Evolutionary conservation across 805 yeast genomes (phyloP).

Genomic region (Spathaspora arborariae): DNA sequence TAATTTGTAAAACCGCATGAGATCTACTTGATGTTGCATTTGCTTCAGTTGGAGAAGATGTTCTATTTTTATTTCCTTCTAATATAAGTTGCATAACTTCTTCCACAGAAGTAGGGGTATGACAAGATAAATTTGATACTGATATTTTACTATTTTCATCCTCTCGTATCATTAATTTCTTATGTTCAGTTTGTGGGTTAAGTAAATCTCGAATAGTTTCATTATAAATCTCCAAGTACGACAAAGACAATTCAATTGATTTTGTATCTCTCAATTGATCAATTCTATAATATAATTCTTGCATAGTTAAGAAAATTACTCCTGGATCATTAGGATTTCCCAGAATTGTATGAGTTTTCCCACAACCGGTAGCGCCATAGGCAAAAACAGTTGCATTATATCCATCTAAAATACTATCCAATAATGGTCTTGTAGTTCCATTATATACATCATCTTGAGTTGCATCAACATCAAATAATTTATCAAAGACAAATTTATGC

Average conservation of each 20-base stretch:
- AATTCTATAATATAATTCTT: constrained; percentile 65
- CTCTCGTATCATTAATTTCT: constrained; percentile 62
- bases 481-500: constrained; percentile 79
- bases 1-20: constrained; percentile 87
- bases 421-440: constrained; percentile 64
- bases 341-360: constrained; percentile 89
- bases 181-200: constrained; percentile 46
- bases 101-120: constrained; percentile 56
- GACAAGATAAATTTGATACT: constrained; percentile 68
- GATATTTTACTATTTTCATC: constrained; percentile 61
- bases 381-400: constrained; percentile 91
- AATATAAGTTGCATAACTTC: constrained; percentile 78
- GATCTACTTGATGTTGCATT: constrained; percentile 89
- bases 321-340: constrained; percentile 77
- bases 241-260: constrained; percentile 56
- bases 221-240: constrained; percentile 86
- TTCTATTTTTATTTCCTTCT: constrained; percentile 69
- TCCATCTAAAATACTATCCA: constrained; percentile 77
- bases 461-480: constrained; percentile 62
- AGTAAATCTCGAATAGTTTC: constrained; percentile 82
- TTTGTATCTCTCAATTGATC: constrained; percentile 53
- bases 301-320: constrained; percentile 71
- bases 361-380: constrained; percentile 97
- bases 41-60: constrained; percentile 86
- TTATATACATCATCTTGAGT: constrained; percentile 66